Conservation (phyloP, 495 filamentous ascomycete genomes). For the Letharia columbiana region DNA sequence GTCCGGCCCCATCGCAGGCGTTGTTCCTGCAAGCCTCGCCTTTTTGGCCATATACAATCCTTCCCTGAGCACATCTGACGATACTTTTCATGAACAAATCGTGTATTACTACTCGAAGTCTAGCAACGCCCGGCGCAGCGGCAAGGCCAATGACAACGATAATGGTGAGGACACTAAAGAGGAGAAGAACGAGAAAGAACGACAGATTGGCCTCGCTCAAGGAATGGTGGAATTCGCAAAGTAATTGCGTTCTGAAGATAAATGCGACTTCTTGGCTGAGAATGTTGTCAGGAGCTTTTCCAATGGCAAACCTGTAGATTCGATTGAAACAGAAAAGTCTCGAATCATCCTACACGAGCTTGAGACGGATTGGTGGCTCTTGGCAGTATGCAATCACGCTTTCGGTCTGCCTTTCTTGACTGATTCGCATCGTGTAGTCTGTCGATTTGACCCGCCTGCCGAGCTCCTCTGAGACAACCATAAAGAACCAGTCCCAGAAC, state of each 20-base stretch:
- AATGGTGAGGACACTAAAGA: constrained; percentile 42
- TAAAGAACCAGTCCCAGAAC: constrained; percentile 22
- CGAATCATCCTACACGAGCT: constrained; percentile 78
- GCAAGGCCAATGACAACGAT: constrained; percentile 30
- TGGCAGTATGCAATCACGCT: constrained; percentile 52
- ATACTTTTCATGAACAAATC: constrained; percentile 81
- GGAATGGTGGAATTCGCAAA: constrained; percentile 90
- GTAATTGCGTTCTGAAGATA: constrained; percentile 33
- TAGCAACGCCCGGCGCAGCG: constrained; percentile 25
- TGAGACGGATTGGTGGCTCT: constrained; percentile 87
- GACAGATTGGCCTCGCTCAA: constrained; percentile 95
- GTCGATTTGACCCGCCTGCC: constrained; percentile 60
- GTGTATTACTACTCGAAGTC: constrained; percentile 74
- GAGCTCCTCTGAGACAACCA: constrained; percentile 25
- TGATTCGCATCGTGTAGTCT: constrained; percentile 42
- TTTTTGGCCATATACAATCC: constrained; percentile 95
- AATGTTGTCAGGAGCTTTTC: constrained; percentile 59
- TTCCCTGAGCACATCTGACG: constrained; percentile 74
- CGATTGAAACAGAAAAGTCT: constrained; percentile 82
- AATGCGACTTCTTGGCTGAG: constrained; percentile 11
- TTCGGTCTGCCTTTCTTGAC: constrained; percentile 5
- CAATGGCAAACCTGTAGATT: constrained; percentile 62
- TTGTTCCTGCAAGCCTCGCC: constrained; percentile 70
- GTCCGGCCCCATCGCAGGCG: constrained; percentile 21
- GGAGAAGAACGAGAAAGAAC: constrained; percentile 69